These are phyloP conservation scores for Aspergillus conjunctus DNA, from an alignment of 495 filamentous ascomycete genomes.

Conservation along the genomic window DNA sequence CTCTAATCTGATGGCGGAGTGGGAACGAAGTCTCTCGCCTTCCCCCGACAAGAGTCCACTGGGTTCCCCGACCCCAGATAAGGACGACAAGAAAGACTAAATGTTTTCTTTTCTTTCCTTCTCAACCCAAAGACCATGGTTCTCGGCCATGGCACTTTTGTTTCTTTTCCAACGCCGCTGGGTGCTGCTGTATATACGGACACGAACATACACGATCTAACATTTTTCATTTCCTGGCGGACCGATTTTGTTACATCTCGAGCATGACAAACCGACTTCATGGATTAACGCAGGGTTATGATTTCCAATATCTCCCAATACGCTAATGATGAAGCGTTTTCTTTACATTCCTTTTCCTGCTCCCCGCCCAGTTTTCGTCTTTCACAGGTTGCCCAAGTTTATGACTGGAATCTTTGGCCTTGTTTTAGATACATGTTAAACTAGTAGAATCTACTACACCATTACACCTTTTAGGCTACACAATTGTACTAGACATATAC, in stretches of 20 bases:
- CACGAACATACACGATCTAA: conserved; percentile 30
- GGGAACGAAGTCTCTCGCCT: conserved; percentile 60
- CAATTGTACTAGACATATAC: neutral
- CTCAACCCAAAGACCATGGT: conserved; percentile 16
- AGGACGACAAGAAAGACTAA: conserved; percentile 45
- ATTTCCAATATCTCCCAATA: conserved; percentile 31
- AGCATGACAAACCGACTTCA: conserved; percentile 27
- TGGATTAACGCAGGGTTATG: conserved; percentile 44
- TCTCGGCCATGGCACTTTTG: conserved; percentile 1
- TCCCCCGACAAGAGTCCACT: conserved; percentile 33
- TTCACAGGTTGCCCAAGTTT: neutral
- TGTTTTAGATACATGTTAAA: neutral
- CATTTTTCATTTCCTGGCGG: conserved; percentile 12
- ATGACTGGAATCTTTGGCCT: neutral
- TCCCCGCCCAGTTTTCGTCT: neutral
- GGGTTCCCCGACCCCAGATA: conserved; percentile 27
- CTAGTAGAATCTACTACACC: neutral
- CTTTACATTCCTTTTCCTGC: conserved; percentile 21
- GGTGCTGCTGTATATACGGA: conserved; percentile 29
- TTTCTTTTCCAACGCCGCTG: conserved; percentile 2
- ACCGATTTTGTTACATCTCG: conserved; percentile 21
- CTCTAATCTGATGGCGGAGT: conserved; percentile 74
- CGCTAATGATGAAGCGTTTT: conserved; percentile 39
- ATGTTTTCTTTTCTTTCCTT: conserved; percentile 13
- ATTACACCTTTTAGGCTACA: neutral